Conservation (phyloP, 805 yeast species). For the Clavispora santaluciae region DNA sequence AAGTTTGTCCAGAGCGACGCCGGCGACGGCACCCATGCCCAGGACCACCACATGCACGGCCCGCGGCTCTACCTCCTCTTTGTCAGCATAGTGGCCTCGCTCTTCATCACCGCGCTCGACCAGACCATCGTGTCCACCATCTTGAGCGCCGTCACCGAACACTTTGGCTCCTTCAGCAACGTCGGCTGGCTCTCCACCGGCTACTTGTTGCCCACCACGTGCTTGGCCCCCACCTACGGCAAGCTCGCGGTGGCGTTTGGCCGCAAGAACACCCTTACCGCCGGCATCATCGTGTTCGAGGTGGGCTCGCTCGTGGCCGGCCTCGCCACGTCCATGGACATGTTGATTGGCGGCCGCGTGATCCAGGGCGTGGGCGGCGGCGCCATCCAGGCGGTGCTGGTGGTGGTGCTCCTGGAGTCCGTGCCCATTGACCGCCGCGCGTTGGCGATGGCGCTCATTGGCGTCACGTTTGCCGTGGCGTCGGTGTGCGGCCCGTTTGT, state of each 20-base stretch:
- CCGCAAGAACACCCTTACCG: constrained; percentile 45
- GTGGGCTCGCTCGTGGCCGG: constrained; percentile 61
- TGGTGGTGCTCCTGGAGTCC: constrained; percentile 53
- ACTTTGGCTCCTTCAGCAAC: constrained; percentile 46
- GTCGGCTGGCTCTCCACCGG: constrained; percentile 59
- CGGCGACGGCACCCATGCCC: constrained; percentile 37
- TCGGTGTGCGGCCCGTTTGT: constrained; percentile 58
- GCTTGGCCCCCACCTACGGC: constrained; percentile 55
- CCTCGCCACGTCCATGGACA: constrained; percentile 47
- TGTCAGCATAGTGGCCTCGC: constrained; percentile 23
- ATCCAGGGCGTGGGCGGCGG: constrained; percentile 71
- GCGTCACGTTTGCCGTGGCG: constrained; percentile 44
- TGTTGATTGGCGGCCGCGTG: constrained; percentile 67
- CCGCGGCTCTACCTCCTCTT: constrained; percentile 21
- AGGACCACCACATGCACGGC: constrained; percentile 33
- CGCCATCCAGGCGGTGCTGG: constrained; percentile 54
- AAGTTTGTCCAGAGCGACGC: constrained; percentile 29
- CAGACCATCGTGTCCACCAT: constrained; percentile 55
- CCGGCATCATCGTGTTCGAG: constrained; percentile 51
- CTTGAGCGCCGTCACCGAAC: constrained; percentile 43
- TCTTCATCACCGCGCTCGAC: constrained; percentile 47
- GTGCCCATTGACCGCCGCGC: constrained; percentile 43
- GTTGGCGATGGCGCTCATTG: constrained; percentile 33
- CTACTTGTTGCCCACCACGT: constrained; percentile 50
- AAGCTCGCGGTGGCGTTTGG: constrained; percentile 53